Percentiles rank a stretch among this genome's conserved stretches.
Conservation (phyloP, 768 basidiomycete species). For the Boletus subparvulus region DNA sequence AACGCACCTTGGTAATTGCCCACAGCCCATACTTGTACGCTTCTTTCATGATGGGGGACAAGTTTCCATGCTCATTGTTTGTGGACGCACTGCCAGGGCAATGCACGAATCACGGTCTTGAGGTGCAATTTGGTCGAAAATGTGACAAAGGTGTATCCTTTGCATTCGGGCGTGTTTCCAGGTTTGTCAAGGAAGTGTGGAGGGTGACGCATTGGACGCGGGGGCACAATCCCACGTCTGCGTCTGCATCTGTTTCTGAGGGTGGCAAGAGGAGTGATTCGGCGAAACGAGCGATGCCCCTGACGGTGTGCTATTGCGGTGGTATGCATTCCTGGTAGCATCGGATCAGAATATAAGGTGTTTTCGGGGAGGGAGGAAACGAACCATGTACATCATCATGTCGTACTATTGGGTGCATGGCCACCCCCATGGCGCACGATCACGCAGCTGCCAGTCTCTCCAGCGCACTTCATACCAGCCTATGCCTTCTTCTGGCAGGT, state of each 20-base stretch:
- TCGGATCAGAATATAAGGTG: background rate
- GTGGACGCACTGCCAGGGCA: too few species aligned
- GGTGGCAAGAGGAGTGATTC: conserved; percentile 31
- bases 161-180: too few species aligned
- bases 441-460: conserved; percentile 41
- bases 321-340: conserved; percentile 70
- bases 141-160: too few species aligned
- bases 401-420: conserved; percentile 48
- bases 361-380: background rate
- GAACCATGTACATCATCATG: conserved; percentile 66
- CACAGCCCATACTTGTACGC: too few species aligned
- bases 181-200: conserved; percentile 18
- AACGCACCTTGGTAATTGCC: too few species aligned
- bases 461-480: conserved; percentile 70
- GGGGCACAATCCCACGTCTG: too few species aligned
- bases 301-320: conserved; percentile 45
- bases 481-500: conserved; percentile 29
- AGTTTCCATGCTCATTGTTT: too few species aligned
- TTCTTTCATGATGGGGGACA: too few species aligned
- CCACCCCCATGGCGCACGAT: conserved; percentile 24
- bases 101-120: too few species aligned
- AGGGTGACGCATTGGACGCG: conserved; percentile 55
- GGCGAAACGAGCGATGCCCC: conserved; percentile 49
- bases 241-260: background rate
- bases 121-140: too few species aligned